Conservation (phyloP, 2,329 filamentous ascomycete species). For the Colletotrichum abscissum region DNA sequence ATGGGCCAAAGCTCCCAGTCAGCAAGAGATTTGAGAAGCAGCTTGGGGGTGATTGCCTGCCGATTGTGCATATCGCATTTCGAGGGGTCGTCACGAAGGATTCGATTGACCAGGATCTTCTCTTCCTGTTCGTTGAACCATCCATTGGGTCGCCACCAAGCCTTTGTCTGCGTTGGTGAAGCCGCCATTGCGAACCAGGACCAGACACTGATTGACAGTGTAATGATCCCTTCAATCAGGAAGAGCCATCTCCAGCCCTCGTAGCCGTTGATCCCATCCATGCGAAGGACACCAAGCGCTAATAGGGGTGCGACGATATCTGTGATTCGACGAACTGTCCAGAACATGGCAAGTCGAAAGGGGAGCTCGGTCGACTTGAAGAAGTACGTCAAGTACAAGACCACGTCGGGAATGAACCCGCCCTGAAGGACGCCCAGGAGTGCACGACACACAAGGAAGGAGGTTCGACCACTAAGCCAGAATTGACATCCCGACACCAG, state of each 20-base stretch:
- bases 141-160: slow-evolving; percentile 60
- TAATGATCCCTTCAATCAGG: slow-evolving; percentile 36
- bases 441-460: slow-evolving; percentile 51
- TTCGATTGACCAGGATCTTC: slow-evolving; percentile 67
- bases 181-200: slow-evolving; percentile 46
- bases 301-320: slow-evolving; percentile 43
- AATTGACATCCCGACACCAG: slow-evolving; percentile 35
- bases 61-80: slow-evolving; percentile 68
- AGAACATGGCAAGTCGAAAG: slow-evolving; percentile 41
- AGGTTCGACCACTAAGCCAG: slow-evolving; percentile 50
- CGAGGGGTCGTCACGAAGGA: slow-evolving; percentile 65
- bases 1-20: slow-evolving; percentile 69
- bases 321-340: slow-evolving; percentile 40
- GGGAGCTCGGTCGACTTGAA: slow-evolving; percentile 42
- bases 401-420: slow-evolving; percentile 53
- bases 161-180: slow-evolving; percentile 51
- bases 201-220: slow-evolving; percentile 40
- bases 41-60: slow-evolving; percentile 57
- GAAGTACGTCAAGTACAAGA: slow-evolving; percentile 43
- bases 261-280: slow-evolving; percentile 40
- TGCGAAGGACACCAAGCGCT: slow-evolving; percentile 43
- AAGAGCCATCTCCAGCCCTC: slow-evolving; percentile 41
- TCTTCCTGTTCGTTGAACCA: slow-evolving; percentile 70
- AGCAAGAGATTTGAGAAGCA: slow-evolving; percentile 57
- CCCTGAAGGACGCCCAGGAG: slow-evolving; percentile 57